Percentiles rank a stretch among this genome's conserved stretches.
Evolutionary conservation across 306 rosid genomes (phyloP).

Genomic region (Vachellia collinsii): DNA sequence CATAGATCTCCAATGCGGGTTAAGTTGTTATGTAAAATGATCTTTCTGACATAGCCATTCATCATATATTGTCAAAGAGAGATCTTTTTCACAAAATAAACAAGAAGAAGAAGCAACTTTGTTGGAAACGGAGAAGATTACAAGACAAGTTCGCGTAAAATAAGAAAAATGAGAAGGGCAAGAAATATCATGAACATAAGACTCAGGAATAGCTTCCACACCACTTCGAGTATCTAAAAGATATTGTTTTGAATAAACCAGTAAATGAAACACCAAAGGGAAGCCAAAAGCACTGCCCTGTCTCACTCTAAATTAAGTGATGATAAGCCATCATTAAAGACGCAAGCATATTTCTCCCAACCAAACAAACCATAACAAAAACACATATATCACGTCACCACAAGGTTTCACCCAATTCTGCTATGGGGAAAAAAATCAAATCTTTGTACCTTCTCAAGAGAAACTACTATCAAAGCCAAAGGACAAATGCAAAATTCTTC

Average conservation of each 20-base stretch:
- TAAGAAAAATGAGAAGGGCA: background rate
- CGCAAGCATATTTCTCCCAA: background rate
- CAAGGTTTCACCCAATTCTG: background rate
- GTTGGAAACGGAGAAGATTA: conserved; percentile 5
- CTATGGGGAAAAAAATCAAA: background rate
- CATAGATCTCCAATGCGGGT: background rate
- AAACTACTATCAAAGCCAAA: background rate
- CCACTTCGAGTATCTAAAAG: background rate
- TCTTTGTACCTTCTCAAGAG: background rate
- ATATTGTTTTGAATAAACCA: background rate
- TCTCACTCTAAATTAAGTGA: background rate
- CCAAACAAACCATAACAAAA: background rate
- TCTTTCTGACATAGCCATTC: background rate
- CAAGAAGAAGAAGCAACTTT: background rate
- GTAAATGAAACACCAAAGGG: background rate
- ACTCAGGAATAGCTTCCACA: conserved; percentile 2
- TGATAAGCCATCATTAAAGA: background rate
- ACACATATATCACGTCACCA: background rate
- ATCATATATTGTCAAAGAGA: background rate
- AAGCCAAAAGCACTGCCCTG: background rate
- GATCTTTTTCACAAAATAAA: background rate
- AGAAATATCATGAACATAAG: background rate
- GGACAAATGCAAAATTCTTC: background rate
- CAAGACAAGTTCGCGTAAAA: background rate
- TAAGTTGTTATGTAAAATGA: background rate